Base-by-base conservation (phyloP, 306 rosid species). In the Chamaecrista fasciculata region DNA sequence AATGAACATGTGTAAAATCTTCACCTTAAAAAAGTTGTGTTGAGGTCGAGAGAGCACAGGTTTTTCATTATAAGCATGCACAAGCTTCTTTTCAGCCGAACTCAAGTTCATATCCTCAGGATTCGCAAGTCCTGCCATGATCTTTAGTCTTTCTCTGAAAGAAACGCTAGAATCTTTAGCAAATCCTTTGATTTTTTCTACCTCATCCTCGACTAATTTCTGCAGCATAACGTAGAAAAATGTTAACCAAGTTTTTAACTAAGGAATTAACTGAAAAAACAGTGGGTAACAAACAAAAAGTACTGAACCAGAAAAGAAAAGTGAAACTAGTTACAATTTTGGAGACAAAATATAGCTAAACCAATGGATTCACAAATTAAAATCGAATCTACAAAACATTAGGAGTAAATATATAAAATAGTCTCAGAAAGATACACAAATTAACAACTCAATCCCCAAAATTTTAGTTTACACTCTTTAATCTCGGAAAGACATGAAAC, bases 41-140 rank as follows among this genome's bases (percentile, higher is more conserved):
- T 94, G 99, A 12, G 99, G 99, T 36, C 97, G 90, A 8, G 99
- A 94, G 53, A 94, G 96, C 40, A 90, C 95, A 31, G 97, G 97
- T 70, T 94, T 94, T 76, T 86, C 95, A 43, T 94, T 88, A 83
- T 91, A 94, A 52, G 95, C 85, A 52, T 84, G 62, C 36, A 91
- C 82, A 23, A 94, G 89, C 87, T 91, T 91, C 84, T 29, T 88
- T 71, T 91, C 99, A 16, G 97, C 56, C 28, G 96, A 84, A 62
- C 91, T 80, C 81, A 90, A 43, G n/a, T 84, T 78, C 76, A 94
- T 89, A 66, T 94, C 97, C 62, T 94, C 96, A 25, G 95, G 96
- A 73, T 94, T 91, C 16, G 66, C 92, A 14, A 94, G 79, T 62
- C 97, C 97, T 44, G 90, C 96, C 91, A 91, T 79, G 78, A 94